phyloP scores from a whole-genome alignment of 2,329 filamentous ascomycete species.

The Verticillium dahliae region DNA sequence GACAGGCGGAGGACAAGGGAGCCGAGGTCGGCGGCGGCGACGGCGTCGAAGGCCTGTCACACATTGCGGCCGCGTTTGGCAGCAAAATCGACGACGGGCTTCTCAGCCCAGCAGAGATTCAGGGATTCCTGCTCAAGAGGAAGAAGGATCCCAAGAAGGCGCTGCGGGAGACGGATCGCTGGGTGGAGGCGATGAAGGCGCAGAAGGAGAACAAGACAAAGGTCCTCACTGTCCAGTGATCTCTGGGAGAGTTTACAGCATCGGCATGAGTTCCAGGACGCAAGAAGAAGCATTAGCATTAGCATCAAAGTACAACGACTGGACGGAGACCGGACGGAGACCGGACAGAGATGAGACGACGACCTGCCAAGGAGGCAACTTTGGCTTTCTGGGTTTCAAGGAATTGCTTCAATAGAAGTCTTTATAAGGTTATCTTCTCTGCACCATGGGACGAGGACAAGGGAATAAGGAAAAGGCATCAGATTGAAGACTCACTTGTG shows the following conservation, averaged over 20 bases:
- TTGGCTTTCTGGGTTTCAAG: too few relatives aligned
- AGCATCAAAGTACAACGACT: neutral
- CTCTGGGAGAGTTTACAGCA: neutral
- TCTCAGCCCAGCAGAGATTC: slow-evolving; percentile 56
- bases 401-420: too few relatives aligned
- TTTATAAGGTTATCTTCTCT: too few relatives aligned
- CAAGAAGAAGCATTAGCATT: neutral
- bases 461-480: too few relatives aligned
- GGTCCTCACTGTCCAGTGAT: slow-evolving; percentile 21
- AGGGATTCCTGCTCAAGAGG: slow-evolving; percentile 57
- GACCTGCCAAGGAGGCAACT: too few relatives aligned
- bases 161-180: slow-evolving; percentile 42
- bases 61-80: slow-evolving; percentile 43
- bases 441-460: too few relatives aligned
- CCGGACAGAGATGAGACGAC: neutral
- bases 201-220: slow-evolving; percentile 45
- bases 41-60: slow-evolving; percentile 29
- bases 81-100: slow-evolving; percentile 41
- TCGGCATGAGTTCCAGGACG: neutral
- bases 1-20: neutral
- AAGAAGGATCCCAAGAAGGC: slow-evolving; percentile 53
- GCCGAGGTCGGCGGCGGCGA: neutral
- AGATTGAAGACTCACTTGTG: too few relatives aligned
- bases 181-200: slow-evolving; percentile 44
- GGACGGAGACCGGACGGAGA: neutral